Base-by-base conservation (phyloP, 1,284 basidiomycete species). In the Leccinum fallax region DNA sequence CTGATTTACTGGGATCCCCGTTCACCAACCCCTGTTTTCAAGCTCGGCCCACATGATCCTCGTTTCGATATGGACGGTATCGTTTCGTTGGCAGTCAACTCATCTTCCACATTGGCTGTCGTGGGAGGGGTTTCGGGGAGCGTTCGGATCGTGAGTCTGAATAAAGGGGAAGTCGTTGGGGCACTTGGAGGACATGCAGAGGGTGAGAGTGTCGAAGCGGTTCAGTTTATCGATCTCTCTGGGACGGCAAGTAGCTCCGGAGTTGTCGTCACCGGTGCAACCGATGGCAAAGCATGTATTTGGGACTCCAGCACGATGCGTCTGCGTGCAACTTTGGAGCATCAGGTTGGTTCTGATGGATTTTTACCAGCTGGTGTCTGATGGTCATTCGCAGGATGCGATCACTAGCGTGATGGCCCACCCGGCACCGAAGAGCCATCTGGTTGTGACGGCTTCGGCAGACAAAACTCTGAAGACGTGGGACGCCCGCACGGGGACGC, bases 1-100 rank as follows among this genome's bases (percentile, higher is more conserved):
- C 82, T 98, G 56, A 91, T 97, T 64, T 87, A 92, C 70, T 99
- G 95, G 95, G 95, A 98, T 73, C 95, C 95, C 1, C 88, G 92
- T 49, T 88, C 84, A 2, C 81, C 91, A 0, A 80, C 84, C 0
- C 92, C 95, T 0, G 66, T 95, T 16, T 92, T 92, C 81, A 95
- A 95, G 77, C 85, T 98, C 56, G 85, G 85, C 21, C 69, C 86
- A 1, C 75, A 83, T 30, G 89, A 95, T 70, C 87, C 85, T n/a
- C 86, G 91, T 6, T 95, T 95, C 74, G 80, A 84, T 59, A 78
- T 94, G 38, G 88, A 87, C 30, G 88, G 88, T 36, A 93, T 99
- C 74, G 98, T 95, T 5, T 87, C 93, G 2, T 78, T 99, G 30
- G 92, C 89, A 24, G 81, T 97, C 53, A 95, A 96, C 69, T 85